These are phyloP conservation scores for Athelia psychrophila DNA, from an alignment of 1,284 basidiomycete species.

Conservation along the genomic window DNA sequence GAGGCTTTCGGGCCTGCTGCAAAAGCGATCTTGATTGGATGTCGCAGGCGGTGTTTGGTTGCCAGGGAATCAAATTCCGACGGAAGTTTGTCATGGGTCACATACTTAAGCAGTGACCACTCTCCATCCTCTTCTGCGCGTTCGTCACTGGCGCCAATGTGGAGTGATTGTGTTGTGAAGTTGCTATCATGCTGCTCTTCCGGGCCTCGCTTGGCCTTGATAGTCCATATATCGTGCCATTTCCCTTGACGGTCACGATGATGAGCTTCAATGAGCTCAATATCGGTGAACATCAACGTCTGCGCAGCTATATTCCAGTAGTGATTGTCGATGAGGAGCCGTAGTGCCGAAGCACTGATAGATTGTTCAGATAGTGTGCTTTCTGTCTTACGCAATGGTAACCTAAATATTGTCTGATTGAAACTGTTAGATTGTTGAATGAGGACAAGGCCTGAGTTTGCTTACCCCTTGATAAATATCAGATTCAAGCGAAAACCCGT, in stretches of 20 bases:
- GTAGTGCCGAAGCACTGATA: slow-evolving; percentile 6
- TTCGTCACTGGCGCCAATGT: slow-evolving; percentile 1
- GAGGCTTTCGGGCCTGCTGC: slow-evolving; percentile 4
- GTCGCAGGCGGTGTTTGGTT: slow-evolving; percentile 10
- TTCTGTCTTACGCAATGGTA: slow-evolving; percentile 28
- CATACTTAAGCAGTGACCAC: slow-evolving; percentile 2
- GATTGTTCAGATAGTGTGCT: slow-evolving; percentile 6
- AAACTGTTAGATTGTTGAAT: background rate
- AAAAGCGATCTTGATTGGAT: slow-evolving; percentile 6
- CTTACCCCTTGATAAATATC: slow-evolving; percentile 38
- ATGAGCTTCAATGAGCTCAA: slow-evolving; percentile 11
- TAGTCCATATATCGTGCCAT: background rate
- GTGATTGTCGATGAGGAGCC: slow-evolving; percentile 10
- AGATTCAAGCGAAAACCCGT: slow-evolving; percentile 29
- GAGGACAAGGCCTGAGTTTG: slow-evolving; percentile 1
- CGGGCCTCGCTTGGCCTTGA: background rate
- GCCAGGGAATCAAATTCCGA: slow-evolving; percentile 9
- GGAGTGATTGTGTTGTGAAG: background rate
- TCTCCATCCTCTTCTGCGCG: background rate
- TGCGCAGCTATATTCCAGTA: slow-evolving; percentile 12
- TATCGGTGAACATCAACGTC: slow-evolving; percentile 14
- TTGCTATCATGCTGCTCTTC: background rate
- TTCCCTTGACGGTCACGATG: background rate
- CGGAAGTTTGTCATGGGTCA: slow-evolving; percentile 1
- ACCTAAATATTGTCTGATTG: slow-evolving; percentile 47